A percentile compares a stretch with the other conserved stretches of the same genome.
phyloP scores from a whole-genome alignment of 2,329 filamentous ascomycete genomes.

The Colletotrichum falcatum region DNA sequence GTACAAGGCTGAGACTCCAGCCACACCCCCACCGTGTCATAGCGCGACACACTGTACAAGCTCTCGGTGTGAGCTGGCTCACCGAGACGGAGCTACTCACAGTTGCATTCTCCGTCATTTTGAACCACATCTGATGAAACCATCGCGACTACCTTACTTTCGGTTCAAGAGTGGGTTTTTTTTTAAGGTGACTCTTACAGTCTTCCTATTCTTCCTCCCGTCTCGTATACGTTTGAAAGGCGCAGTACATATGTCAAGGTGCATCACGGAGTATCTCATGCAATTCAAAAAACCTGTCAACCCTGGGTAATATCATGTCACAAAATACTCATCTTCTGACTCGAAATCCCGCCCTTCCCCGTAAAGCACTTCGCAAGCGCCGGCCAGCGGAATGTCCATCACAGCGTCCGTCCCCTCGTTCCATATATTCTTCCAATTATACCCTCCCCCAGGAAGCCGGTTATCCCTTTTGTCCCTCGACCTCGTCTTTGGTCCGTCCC shows the following conservation, averaged over 20 bases:
- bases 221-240: neutral
- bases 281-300: neutral
- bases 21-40: slow-evolving; percentile 33
- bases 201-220: neutral
- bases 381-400: slow-evolving; percentile 94
- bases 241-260: neutral
- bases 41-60: slow-evolving; percentile 38
- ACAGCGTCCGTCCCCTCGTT: slow-evolving; percentile 95
- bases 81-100: slow-evolving; percentile 13
- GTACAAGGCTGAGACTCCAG: slow-evolving; percentile 41
- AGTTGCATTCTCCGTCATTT: neutral
- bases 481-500: slow-evolving; percentile 51
- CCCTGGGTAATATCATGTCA: slow-evolving; percentile 19
- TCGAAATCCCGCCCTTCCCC: slow-evolving; percentile 64
- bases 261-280: slow-evolving; percentile 10
- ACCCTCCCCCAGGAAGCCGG: slow-evolving; percentile 52
- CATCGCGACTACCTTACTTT: neutral
- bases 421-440: slow-evolving; percentile 88
- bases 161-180: neutral
- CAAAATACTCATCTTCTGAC: slow-evolving; percentile 42
- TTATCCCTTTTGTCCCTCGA: slow-evolving; percentile 50
- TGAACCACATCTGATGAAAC: neutral
- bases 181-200: too few relatives aligned
- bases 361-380: slow-evolving; percentile 95
- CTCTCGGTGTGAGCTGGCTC: slow-evolving; percentile 32